Conservation (phyloP, 345 rosid species). For the Bretschneidera sinensis region DNA sequence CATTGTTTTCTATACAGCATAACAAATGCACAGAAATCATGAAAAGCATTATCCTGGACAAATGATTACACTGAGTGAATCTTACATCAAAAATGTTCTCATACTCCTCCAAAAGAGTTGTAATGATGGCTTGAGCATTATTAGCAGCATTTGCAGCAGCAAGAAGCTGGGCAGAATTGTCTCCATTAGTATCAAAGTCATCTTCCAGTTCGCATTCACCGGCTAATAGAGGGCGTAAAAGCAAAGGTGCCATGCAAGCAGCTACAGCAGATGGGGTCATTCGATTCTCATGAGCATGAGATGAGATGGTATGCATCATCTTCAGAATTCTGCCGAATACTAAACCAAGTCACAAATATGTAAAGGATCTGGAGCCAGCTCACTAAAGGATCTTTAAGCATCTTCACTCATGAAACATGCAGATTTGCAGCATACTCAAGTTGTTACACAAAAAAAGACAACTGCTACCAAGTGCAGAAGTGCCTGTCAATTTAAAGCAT, state of each 20-base stretch:
- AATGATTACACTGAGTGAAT: slow-evolving; percentile 17
- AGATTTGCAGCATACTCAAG: too few species aligned
- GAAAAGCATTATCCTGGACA: slow-evolving; percentile 3
- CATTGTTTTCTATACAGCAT: background rate
- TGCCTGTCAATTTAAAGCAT: background rate
- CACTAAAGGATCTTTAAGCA: slow-evolving; percentile 8
- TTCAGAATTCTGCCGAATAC: slow-evolving; percentile 64
- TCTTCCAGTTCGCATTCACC: slow-evolving; percentile 97
- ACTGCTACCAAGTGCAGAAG: background rate
- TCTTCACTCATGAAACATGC: slow-evolving; percentile 9
- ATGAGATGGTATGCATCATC: slow-evolving; percentile 85
- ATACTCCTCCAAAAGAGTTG: slow-evolving; percentile 85
- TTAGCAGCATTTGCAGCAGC: slow-evolving; percentile 99
- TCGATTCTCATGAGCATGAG: slow-evolving; percentile 83
- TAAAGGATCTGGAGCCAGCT: background rate
- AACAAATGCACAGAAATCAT: slow-evolving; percentile 4
- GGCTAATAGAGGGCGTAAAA: slow-evolving; percentile 87
- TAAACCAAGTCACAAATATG: slow-evolving; percentile 17
- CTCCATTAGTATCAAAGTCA: slow-evolving; percentile 76
- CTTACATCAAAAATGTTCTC: slow-evolving; percentile 87
- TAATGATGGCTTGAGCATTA: slow-evolving; percentile 85
- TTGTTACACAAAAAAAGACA: too few species aligned
- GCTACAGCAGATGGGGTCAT: slow-evolving; percentile 97
- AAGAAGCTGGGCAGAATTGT: slow-evolving; percentile 95
- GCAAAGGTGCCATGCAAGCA: slow-evolving; percentile 99